Percentiles rank a stretch among this genome's conserved stretches.
These are phyloP conservation scores for Alternaria sp. DNA, from an alignment of 2,329 filamentous ascomycete genomes.

Conservation along the genomic window DNA sequence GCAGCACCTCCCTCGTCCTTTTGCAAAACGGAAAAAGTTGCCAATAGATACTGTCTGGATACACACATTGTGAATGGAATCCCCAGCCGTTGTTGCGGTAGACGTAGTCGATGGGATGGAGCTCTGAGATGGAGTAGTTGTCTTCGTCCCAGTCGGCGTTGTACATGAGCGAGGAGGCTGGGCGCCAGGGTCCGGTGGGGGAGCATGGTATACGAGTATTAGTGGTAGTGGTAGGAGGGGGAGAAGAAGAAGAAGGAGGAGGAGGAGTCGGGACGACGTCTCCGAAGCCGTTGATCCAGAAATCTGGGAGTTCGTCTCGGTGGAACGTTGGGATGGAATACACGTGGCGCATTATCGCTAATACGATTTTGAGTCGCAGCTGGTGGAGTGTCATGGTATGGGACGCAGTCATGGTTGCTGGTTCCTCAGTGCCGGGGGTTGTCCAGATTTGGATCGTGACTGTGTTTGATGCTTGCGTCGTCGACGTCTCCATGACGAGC, in stretches of 20 bases:
- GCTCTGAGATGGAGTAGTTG: too few relatives aligned
- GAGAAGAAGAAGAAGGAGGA: too few relatives aligned
- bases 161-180: not conserved
- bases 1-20: not conserved
- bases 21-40: not conserved
- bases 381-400: not conserved
- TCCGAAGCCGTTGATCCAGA: not conserved
- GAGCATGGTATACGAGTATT: too few relatives aligned
- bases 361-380: not conserved
- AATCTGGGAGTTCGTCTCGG: not conserved
- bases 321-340: not conserved
- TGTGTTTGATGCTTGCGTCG: not conserved
- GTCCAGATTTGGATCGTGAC: not conserved
- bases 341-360: not conserved
- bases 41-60: too few relatives aligned
- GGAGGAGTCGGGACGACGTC: not conserved
- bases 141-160: not conserved
- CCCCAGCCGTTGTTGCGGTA: not conserved
- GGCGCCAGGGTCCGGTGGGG: too few relatives aligned
- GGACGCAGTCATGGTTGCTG: fast-evolving
- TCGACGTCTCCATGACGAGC: not conserved
- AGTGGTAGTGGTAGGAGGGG: too few relatives aligned
- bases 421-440: not conserved
- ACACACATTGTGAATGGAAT: too few relatives aligned
- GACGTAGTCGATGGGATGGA: not conserved